Base-by-base conservation (phyloP, 495 filamentous ascomycete genomes). In the Trichoderma orchidacearum region DNA sequence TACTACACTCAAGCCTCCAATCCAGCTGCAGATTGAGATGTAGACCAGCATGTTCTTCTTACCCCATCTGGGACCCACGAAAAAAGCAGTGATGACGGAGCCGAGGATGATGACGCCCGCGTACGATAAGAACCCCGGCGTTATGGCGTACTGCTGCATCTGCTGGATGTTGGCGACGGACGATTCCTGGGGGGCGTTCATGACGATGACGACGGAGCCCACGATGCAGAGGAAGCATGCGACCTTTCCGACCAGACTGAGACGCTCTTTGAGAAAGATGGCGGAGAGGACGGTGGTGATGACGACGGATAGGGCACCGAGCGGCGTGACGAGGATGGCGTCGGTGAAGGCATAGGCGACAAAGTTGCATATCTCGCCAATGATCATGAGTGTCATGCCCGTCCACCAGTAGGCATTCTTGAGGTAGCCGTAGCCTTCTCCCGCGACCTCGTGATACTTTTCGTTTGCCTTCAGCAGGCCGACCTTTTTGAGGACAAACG, bases 11-110 rank as follows among this genome's bases (percentile, higher is more conserved):
- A 97, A 74, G 4, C 93, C 93, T 62, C 93, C 93, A 59, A 96
- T 84, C 69, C 92, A 78, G 72, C 89, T 95, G 79, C 93, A 98
- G 65, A 98, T 89, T 61, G 83, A 89, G 62, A 98, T 81, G 70
- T 98, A 98, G 12, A 96, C 89, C 69, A 98, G 79, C 93, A 98
- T 96, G 67, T 85, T 92, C 75, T 87, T 89, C 75, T 94, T 95
- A 38, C 94, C 93, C 60, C 93, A 98, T 58, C 86, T 81, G 6
- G 93, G 93, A 4, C 83, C 94, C 55, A 80, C 84, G 85, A 87
- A 97, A 29, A 95, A 66, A 0, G 89, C 88, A 51, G 85, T 80
- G 56, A 90, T 80, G 12, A 73, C 59, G 56, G 82, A 82, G 0
- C 82, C 88, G 28, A 92, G 62, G 35, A 97, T 82, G 51, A 97